Conservation (phyloP, 106 monocot genomes). For the Allium cepa region DNA sequence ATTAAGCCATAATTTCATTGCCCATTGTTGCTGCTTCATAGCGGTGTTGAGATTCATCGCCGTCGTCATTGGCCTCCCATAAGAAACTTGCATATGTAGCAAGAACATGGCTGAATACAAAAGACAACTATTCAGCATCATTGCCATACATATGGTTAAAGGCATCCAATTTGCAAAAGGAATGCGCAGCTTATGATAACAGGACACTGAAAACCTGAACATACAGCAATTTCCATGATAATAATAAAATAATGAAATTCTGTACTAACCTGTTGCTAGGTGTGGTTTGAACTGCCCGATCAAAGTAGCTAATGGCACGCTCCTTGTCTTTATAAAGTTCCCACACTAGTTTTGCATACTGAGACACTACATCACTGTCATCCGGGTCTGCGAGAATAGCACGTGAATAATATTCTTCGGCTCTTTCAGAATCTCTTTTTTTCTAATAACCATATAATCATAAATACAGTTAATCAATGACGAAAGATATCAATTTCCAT, state of each 20-base stretch:
- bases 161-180: too few relatives aligned
- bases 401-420: conserved; percentile 75
- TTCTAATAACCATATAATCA: conserved; percentile 13
- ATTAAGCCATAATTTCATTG: conserved; percentile 19
- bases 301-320: conserved; percentile 56
- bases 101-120: conserved; percentile 36
- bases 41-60: neutral
- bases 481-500: too few relatives aligned
- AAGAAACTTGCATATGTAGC: conserved; percentile 52
- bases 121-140: neutral
- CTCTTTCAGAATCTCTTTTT: conserved; percentile 40
- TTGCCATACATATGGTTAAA: neutral
- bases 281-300: conserved; percentile 49
- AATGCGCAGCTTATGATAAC: too few relatives aligned
- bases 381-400: conserved; percentile 67
- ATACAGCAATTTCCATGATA: too few relatives aligned
- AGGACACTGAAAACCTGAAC: too few relatives aligned
- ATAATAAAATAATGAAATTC: neutral
- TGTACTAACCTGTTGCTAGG: conserved; percentile 45
- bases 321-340: conserved; percentile 62
- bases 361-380: conserved; percentile 63
- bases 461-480: too few relatives aligned
- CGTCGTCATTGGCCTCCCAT: conserved; percentile 37
- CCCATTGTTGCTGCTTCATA: conserved; percentile 6
- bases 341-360: conserved; percentile 73